Base-by-base conservation (phyloP, 768 basidiomycete species). In the Collybia sp. region DNA sequence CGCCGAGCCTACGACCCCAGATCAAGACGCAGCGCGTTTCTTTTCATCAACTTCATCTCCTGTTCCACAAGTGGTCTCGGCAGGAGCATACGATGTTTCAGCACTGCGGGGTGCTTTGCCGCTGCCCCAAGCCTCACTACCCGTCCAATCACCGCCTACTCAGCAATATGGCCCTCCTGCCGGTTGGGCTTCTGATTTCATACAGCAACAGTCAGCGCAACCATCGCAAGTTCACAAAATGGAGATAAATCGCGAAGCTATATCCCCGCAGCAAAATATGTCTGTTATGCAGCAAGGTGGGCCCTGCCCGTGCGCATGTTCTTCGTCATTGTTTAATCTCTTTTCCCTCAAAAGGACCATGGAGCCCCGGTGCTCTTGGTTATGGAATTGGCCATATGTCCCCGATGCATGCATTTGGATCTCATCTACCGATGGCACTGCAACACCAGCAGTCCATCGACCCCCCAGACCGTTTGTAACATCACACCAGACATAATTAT, bases 11-110 rank as follows among this genome's bases (percentile, higher is more conserved):
- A 61, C 66, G 25, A 69, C 68, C 34, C 62, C 76, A 43, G 76
- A 77, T 49, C 76, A 82, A 60, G 88, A 89, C 56, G 86, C 83
- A 4, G 72, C 82, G 12, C 77, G 69, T 35, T 91, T 92, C 70
- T 88, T 90, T 60, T 68, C 73, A 45, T 30, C 61, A 54, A 52
- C 62, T 48, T n/a, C 56, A 48, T 46, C 63, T 46, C 46, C 61
- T 38, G 53, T 62, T 16, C 56, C 69, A 5, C 70, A 71, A 30
- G 53, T 71, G 30, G 39, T 68, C n/a, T 47, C 63, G 1, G 65
- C 66, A 17, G 52, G 68, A 18, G 52, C 76, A 2, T 88, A 83
- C 56, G 82, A 89, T 53, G 57, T 89, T 4, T 71, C 78, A 42
- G 68, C 71, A n/a, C 63, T 87, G 46, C 73, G 68, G 45, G 60